Evolutionary conservation across 2,329 filamentous ascomycete genomes (phyloP).

Genomic region (Orbilia brochopaga): DNA sequence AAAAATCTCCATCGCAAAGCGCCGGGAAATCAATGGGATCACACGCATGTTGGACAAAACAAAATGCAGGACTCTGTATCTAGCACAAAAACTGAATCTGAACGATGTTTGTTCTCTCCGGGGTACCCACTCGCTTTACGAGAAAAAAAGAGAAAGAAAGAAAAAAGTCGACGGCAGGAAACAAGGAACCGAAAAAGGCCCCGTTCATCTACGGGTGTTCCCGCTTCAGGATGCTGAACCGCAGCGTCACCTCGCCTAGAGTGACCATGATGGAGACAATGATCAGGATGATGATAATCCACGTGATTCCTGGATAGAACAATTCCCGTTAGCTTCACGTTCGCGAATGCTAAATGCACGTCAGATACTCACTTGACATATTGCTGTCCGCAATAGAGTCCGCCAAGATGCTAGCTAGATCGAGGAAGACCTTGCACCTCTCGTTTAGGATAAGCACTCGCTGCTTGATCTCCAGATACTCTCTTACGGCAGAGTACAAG

Average conservation of each 20-base stretch:
- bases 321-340: neutral
- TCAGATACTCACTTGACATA: conserved; percentile 71
- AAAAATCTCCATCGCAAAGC: conserved; percentile 19
- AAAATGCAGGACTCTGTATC: neutral
- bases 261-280: conserved; percentile 89
- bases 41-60: neutral
- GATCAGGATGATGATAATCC: conserved; percentile 97
- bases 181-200: conserved; percentile 9
- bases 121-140: conserved; percentile 18
- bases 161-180: conserved; percentile 31
- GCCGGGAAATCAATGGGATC: neutral
- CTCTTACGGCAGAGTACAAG: conserved; percentile 89
- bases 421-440: conserved; percentile 92
- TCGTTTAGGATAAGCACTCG: conserved; percentile 97
- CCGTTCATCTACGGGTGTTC: conserved; percentile 58
- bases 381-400: conserved; percentile 92
- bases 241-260: conserved; percentile 81
- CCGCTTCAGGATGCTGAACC: conserved; percentile 74
- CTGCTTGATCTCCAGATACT: conserved; percentile 96
- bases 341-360: neutral
- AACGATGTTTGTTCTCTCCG: conserved; percentile 12
- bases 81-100: neutral
- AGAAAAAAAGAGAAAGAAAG: conserved; percentile 3
- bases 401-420: conserved; percentile 90
- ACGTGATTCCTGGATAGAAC: conserved; percentile 71